phyloP scores from a whole-genome alignment of 768 basidiomycete genomes.

The Suillus lakei region DNA sequence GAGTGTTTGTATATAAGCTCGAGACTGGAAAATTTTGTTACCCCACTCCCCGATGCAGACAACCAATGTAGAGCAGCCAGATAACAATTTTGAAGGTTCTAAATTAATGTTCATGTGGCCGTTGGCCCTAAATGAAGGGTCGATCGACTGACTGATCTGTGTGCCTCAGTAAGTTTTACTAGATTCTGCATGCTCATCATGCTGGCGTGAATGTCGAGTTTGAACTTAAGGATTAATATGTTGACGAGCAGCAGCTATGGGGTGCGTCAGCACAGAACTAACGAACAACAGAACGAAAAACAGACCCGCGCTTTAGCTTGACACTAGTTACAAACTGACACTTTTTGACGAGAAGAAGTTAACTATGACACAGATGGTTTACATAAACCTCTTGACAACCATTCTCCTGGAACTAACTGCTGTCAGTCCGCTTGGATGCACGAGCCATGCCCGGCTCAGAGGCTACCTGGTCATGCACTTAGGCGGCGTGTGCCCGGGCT shows the following conservation, averaged over 20 bases:
- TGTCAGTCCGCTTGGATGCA: not conserved
- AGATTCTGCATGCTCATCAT: not conserved
- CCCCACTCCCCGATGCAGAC: too few relatives aligned
- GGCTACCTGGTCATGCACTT: constrained; percentile 11
- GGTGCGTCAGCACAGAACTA: not conserved
- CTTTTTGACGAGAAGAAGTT: not conserved
- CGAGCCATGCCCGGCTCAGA: not conserved
- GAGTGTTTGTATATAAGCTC: too few relatives aligned
- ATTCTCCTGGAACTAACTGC: not conserved
- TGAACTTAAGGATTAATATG: not conserved
- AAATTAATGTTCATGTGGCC: too few relatives aligned
- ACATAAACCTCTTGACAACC: not conserved
- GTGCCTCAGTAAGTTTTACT: too few relatives aligned
- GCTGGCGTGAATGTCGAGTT: not conserved
- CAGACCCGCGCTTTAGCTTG: not conserved
- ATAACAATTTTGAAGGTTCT: too few relatives aligned
- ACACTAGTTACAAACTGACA: not conserved
- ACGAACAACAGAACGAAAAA: not conserved
- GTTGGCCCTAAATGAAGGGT: too few relatives aligned
- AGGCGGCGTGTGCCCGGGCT: constrained; percentile 8
- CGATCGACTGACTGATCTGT: too few relatives aligned
- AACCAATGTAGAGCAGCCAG: too few relatives aligned
- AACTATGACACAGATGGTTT: not conserved
- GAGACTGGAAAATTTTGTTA: too few relatives aligned
- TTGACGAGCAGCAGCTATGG: not conserved